Evolutionary conservation across 257 asterid species (phyloP).

Genomic region (Asclepias syriaca): DNA sequence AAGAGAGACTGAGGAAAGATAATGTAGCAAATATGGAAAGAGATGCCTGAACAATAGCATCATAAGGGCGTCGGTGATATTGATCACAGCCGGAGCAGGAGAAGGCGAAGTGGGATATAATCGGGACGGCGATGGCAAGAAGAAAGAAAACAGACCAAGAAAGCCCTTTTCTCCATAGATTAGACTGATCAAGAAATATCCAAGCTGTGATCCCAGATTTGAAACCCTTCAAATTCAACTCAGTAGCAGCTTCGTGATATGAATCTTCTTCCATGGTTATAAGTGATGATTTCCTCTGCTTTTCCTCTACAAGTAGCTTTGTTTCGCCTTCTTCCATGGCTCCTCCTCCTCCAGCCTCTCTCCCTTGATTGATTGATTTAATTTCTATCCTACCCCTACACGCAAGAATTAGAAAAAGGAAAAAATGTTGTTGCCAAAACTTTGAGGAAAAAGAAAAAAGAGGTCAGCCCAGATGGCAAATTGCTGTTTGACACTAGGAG

Average conservation of each 20-base stretch:
- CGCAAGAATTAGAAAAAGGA: not conserved
- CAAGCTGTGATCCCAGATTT: constrained; percentile 52
- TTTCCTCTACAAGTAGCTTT: constrained; percentile 21
- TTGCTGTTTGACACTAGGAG: not conserved
- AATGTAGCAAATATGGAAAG: constrained; percentile 58
- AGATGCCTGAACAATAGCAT: constrained; percentile 58
- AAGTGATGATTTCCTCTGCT: constrained; percentile 13
- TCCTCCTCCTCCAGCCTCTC: not conserved
- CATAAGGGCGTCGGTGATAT: constrained; percentile 56
- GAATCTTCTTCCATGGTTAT: constrained; percentile 16
- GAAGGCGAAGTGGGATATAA: constrained; percentile 59
- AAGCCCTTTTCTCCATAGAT: constrained; percentile 57
- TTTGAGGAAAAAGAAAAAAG: not conserved
- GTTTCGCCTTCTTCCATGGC: constrained; percentile 31
- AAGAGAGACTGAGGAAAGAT: constrained; percentile 65
- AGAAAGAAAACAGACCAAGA: constrained; percentile 83
- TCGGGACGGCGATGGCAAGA: constrained; percentile 62
- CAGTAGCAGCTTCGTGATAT: constrained; percentile 25
- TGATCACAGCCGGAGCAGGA: constrained; percentile 63
- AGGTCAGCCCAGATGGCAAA: not conserved
- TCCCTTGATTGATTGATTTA: not conserved
- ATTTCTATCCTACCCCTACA: no score
- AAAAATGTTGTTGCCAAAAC: not conserved
- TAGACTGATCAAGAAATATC: constrained; percentile 73
- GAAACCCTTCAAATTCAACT: constrained; percentile 41